Evolutionary conservation across 257 asterid species (phyloP).

Genomic region (Solanum lignicaule): DNA sequence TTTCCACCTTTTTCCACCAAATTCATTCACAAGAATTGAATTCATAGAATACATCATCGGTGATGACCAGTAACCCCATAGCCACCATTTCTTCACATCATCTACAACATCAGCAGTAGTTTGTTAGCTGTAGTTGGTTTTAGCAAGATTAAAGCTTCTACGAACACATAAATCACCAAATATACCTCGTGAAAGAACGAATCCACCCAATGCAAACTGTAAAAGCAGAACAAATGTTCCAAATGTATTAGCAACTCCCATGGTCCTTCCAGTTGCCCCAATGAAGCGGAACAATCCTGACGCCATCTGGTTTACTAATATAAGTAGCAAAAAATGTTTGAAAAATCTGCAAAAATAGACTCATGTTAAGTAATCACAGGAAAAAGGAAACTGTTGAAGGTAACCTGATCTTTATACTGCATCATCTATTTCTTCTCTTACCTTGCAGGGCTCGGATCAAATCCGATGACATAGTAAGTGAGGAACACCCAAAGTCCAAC

Average conservation of each 20-base stretch:
- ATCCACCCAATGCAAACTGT: slow-evolving; percentile 30
- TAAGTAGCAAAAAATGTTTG: slow-evolving; percentile 32
- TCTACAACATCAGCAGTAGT: background rate
- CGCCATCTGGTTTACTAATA: slow-evolving; percentile 31
- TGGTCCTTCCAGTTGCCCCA: slow-evolving; percentile 38
- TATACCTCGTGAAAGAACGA: slow-evolving; percentile 43
- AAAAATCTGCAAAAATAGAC: slow-evolving; percentile 25
- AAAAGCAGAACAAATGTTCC: slow-evolving; percentile 29
- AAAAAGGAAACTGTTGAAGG: background rate
- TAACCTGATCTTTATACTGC: background rate
- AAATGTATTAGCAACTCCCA: slow-evolving; percentile 35
- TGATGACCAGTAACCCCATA: background rate
- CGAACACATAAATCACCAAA: background rate
- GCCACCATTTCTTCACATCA: background rate
- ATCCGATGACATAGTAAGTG: slow-evolving; percentile 49
- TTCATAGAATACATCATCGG: background rate
- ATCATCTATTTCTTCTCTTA: background rate
- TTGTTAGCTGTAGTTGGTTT: background rate
- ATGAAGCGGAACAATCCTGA: slow-evolving; percentile 37
- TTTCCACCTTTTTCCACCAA: background rate
- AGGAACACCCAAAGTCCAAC: slow-evolving; percentile 12
- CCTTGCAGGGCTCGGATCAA: slow-evolving; percentile 37
- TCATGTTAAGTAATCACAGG: background rate
- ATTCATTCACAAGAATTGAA: background rate
- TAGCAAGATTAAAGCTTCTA: background rate